Base-by-base conservation (phyloP, 108 stramenopile species). In the Poteriospumella lacustris region DNA sequence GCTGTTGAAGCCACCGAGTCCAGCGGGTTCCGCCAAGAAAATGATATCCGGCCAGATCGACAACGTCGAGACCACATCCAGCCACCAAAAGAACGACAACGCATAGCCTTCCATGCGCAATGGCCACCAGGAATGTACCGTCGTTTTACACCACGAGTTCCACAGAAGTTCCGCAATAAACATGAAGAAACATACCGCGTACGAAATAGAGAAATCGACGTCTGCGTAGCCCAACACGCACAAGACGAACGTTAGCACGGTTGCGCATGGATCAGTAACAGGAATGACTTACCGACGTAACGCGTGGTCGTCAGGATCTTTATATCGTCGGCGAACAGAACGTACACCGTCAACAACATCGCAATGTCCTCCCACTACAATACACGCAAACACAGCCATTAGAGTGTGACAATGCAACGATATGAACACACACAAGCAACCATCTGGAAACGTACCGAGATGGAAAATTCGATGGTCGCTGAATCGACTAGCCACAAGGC, bases 81-180 rank as follows among this genome's bases (percentile, higher is more conserved):
- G 42, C 36, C 36, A 73, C 43, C 43, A 73, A 56, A 73, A 73
- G 47, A 73, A 73, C 3, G 44, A 52, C 12, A 79, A 79, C 24
- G 31, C 1, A 59, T 79, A 79, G 15, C 78, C 78, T 67, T 73
- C 41, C 39, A 43, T 34, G 9, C 19, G 9, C 3, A 64, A 26
- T 12, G 60, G 60, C 28, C 36, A 64, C 3, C 28, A 24, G 9
- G 60, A 73, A 3, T 34, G 26, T n/a, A 73, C 28, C 36, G 19
- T 19, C 3, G 70, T 42, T 12, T 73, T 73, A 26, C 44, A 44
- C 70, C 70, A 73, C 5, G 70, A 33, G 36, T 44, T 73, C 26
- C 9, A 36, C 3, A 73, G 70, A 3, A 73, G 36, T 33, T 73
- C 70, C 5, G 36, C 26, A 38, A 73, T 73, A 56, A 73, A 73